These are phyloP conservation scores for Xylaria sp. DNA, from an alignment of 2,329 filamentous ascomycete genomes.

Conservation along the genomic window DNA sequence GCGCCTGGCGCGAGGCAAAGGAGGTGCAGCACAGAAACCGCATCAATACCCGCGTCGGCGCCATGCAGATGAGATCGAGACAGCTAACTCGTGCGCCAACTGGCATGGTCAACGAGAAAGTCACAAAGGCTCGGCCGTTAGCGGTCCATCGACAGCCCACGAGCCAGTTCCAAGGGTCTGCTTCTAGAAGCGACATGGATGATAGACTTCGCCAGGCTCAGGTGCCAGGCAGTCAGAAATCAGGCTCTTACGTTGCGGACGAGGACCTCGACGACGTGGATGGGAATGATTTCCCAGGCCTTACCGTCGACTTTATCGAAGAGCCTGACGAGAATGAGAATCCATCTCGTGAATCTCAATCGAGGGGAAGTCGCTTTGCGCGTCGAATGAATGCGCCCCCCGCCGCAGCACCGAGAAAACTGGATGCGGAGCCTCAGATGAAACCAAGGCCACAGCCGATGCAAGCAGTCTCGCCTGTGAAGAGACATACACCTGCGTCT, in stretches of 20 bases:
- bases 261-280: constrained; percentile 30
- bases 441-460: constrained; percentile 1
- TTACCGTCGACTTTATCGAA: constrained; percentile 26
- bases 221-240: constrained; percentile 19
- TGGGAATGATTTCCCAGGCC: constrained; percentile 16
- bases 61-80: constrained; percentile 31
- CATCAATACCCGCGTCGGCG: constrained; percentile 38
- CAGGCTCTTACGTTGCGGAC: constrained; percentile 38
- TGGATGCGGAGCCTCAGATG: constrained; percentile 4
- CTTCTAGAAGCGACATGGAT: constrained; percentile 27
- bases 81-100: constrained; percentile 46
- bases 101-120: constrained; percentile 50
- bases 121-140: constrained; percentile 37
- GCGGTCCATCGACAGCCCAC: constrained; percentile 21
- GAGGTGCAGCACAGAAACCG: constrained; percentile 47
- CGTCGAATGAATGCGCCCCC: constrained; percentile 10
- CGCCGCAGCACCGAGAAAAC: neutral
- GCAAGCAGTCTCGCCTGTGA: neutral
- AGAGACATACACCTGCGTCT: too few species aligned
- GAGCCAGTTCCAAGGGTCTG: constrained; percentile 6
- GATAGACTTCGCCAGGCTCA: constrained; percentile 36
- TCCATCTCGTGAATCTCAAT: neutral
- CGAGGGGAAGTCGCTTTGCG: constrained; percentile 6
- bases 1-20: constrained; percentile 51
- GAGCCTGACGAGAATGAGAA: constrained; percentile 14